These are phyloP conservation scores for Colletotrichum horii DNA, from an alignment of 2,329 filamentous ascomycete species.

Conservation along the genomic window DNA sequence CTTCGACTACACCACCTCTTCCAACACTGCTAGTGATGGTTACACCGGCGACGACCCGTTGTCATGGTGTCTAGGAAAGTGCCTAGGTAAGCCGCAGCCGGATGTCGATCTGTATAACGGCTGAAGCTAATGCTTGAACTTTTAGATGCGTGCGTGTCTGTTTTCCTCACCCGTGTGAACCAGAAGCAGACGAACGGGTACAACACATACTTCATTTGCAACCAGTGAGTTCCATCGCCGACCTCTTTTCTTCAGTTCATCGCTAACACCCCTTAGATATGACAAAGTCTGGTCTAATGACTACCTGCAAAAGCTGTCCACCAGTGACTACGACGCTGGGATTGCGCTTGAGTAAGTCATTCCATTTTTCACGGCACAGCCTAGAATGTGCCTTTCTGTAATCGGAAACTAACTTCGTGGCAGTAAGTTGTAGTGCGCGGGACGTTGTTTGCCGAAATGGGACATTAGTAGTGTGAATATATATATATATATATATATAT, in stretches of 20 bases:
- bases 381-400: too few relatives aligned
- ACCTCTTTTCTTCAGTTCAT: neutral
- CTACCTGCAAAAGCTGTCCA: neutral
- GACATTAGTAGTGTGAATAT: neutral
- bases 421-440: neutral
- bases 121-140: neutral
- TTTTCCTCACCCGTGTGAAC: neutral
- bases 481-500: neutral
- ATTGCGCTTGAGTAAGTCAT: neutral
- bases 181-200: neutral
- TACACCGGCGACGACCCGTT: neutral
- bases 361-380: too few relatives aligned
- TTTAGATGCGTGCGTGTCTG: neutral
- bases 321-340: neutral
- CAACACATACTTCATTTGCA: neutral
- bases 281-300: neutral
- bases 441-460: neutral
- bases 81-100: neutral
- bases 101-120: fast-evolving
- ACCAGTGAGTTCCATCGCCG: neutral
- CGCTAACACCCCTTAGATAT: neutral
- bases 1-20: neutral
- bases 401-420: neutral
- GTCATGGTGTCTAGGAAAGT: neutral
- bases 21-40: neutral